Base-by-base conservation (phyloP, 2,329 filamentous ascomycete species). In the Fusarium veterinarium region DNA sequence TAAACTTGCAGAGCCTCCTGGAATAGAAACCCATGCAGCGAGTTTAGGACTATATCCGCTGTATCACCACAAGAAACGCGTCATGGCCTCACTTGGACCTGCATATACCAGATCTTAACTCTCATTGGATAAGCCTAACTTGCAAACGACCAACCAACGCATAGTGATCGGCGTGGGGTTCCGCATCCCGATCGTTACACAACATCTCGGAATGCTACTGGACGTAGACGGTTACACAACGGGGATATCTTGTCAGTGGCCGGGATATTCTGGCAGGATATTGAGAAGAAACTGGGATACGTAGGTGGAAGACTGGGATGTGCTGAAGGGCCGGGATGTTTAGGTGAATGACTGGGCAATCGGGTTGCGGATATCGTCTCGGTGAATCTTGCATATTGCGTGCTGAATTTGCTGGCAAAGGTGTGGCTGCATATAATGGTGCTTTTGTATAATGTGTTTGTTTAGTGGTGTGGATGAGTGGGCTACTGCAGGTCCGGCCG, bases 401-500 rank as follows among this genome's bases (percentile, higher is more conserved):
- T 59, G 45, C 25, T 53, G 35, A n/a, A n/a, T 3, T 59, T 53
- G n/a, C 11, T 25, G 28, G 35, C 49, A 25, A 51, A 3, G 23
- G 9, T 45, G 64, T 68, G 65, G 65, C 65, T 67, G 35, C 64
- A 67, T 63, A 38, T 49, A 20, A 35, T 48, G 44, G 23, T 35
- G 41, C 25, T 44, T 40, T 65, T 40, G 20, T 40, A 44, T 59
- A 58, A 45, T 62, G n/a, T 8, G 25, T 62, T 51, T 35, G 53
- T 33, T 13, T 17, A 9, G 14, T 45, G 60, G 51, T 33, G 42
- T 35, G 52, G 38, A 28, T 57, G 55, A 9, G 31, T 37, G 55
- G 41, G 33, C 63, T 76, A 69, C 74, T 76, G 74, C 74, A 76
- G 74, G 74, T 76, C 72, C 74, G n/a, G 25, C 23, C 33, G 8